Evolutionary conservation across 257 asterid genomes (phyloP).

Genomic region (Solanum pennellii): DNA sequence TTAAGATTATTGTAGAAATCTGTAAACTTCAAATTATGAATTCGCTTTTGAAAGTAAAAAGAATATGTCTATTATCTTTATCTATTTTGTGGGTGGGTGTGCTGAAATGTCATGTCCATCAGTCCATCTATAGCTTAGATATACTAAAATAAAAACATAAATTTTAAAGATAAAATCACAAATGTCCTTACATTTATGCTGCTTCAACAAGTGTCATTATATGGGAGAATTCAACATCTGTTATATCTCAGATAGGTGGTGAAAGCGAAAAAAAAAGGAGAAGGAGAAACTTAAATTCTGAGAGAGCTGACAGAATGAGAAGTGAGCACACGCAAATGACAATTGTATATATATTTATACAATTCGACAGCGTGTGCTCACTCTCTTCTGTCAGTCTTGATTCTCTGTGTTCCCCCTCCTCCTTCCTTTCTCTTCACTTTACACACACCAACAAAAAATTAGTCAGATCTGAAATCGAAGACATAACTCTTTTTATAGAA

Average conservation of each 20-base stretch:
- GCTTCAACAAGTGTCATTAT: background rate
- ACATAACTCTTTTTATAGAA: background rate
- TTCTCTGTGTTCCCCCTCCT: background rate
- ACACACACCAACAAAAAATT: background rate
- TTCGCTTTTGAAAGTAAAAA: too few relatives aligned
- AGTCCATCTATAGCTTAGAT: background rate
- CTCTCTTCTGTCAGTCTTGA: conserved; percentile 45
- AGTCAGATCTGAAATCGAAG: conserved; percentile 22
- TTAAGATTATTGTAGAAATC: background rate
- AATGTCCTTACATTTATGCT: background rate
- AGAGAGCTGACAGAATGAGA: conserved; percentile 28
- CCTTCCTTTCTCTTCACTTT: background rate
- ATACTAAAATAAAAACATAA: background rate
- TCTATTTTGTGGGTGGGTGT: background rate
- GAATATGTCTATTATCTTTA: too few relatives aligned
- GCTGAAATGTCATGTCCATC: background rate
- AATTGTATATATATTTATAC: conserved; percentile 19
- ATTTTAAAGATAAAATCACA: background rate
- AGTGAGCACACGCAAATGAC: conserved; percentile 35
- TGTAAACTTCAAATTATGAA: too few relatives aligned
- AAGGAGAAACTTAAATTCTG: background rate
- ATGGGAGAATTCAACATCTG: background rate
- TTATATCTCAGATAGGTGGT: background rate
- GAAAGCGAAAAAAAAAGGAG: background rate
- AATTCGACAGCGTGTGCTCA: conserved; percentile 41